A percentile compares a stretch with the other conserved stretches of the same genome.
These are phyloP conservation scores for Metschnikowia borealis DNA, from an alignment of 805 yeast genomes.

Conservation along the genomic window DNA sequence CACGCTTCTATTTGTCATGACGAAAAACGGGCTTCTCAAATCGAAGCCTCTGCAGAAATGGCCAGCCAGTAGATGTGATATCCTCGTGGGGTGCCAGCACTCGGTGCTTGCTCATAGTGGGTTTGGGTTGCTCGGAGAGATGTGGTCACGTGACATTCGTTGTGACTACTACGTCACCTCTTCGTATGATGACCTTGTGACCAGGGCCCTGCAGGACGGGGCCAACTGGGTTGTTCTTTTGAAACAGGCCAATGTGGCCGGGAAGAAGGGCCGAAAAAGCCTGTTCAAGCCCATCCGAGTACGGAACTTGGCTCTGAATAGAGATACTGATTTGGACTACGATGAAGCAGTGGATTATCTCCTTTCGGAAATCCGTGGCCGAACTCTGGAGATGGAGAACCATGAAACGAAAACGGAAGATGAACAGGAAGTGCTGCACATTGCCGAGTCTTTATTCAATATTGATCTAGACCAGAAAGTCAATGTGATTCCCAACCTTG, in stretches of 20 bases:
- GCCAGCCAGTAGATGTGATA: conserved; percentile 66
- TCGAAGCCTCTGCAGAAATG: conserved; percentile 37
- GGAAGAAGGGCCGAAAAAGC: conserved; percentile 32
- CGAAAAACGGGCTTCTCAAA: conserved; percentile 23
- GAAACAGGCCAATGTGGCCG: conserved; percentile 53
- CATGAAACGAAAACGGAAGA: background rate
- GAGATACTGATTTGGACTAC: conserved; percentile 70
- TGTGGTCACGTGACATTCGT: conserved; percentile 78
- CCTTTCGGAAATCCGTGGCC: conserved; percentile 21
- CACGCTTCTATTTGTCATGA: conserved; percentile 32
- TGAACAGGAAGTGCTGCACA: background rate
- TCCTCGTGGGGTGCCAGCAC: conserved; percentile 66
- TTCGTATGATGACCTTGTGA: conserved; percentile 57
- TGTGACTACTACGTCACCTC: conserved; percentile 53
- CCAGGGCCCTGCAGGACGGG: conserved; percentile 63
- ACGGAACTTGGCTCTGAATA: conserved; percentile 53
- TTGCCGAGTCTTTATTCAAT: conserved; percentile 29
- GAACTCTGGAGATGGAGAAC: background rate
- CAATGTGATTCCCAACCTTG: conserved; percentile 69
- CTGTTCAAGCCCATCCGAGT: conserved; percentile 75
- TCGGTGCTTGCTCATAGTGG: conserved; percentile 56
- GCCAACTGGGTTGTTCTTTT: conserved; percentile 74
- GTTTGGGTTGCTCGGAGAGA: conserved; percentile 52
- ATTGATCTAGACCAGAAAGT: conserved; percentile 51
- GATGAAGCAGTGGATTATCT: conserved; percentile 52